These are phyloP conservation scores for Hypoxylon sp. DNA, from an alignment of 2,329 filamentous ascomycete species.

Conservation along the genomic window DNA sequence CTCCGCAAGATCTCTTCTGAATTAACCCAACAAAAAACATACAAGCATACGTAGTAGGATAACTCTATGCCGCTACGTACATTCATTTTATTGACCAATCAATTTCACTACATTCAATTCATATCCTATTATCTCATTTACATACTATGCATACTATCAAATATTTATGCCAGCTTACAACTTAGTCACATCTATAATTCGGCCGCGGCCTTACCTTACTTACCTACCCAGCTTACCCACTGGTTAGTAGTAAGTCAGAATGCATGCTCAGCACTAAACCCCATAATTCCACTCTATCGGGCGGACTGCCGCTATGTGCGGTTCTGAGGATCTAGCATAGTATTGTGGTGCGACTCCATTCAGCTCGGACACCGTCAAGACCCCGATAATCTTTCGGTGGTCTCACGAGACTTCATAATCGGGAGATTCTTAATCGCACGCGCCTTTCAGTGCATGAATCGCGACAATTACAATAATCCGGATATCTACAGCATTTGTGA, in stretches of 20 bases:
- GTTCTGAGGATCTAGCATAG: conserved; percentile 18
- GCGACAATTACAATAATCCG: conserved; percentile 12
- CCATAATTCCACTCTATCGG: conserved; percentile 32
- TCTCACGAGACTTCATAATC: conserved; percentile 39
- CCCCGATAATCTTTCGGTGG: conserved; percentile 32
- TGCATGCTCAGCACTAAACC: conserved; percentile 26
- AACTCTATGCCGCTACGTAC: neutral
- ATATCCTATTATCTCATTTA: conserved; percentile 16
- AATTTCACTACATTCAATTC: conserved; percentile 16
- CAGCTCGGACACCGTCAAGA: conserved; percentile 27
- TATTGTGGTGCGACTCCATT: conserved; percentile 24
- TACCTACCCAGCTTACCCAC: conserved; percentile 20
- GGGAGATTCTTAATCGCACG: conserved; percentile 32
- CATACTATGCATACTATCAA: conserved; percentile 2
- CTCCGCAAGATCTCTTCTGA: conserved; percentile 30
- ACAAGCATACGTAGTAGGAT: neutral
- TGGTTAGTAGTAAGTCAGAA: conserved; percentile 7
- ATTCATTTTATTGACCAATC: conserved; percentile 25
- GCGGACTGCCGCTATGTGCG: conserved; percentile 18
- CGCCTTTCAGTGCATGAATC: conserved; percentile 21
- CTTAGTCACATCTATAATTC: conserved; percentile 16
- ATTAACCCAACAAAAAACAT: conserved; percentile 5
- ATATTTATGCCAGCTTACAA: conserved; percentile 6
- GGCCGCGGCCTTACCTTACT: conserved; percentile 14
- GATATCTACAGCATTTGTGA: neutral